Percentiles rank a stretch among this genome's conserved stretches.
These are phyloP conservation scores for Tuber calosporum DNA, from an alignment of 495 filamentous ascomycete species.

Conservation along the genomic window DNA sequence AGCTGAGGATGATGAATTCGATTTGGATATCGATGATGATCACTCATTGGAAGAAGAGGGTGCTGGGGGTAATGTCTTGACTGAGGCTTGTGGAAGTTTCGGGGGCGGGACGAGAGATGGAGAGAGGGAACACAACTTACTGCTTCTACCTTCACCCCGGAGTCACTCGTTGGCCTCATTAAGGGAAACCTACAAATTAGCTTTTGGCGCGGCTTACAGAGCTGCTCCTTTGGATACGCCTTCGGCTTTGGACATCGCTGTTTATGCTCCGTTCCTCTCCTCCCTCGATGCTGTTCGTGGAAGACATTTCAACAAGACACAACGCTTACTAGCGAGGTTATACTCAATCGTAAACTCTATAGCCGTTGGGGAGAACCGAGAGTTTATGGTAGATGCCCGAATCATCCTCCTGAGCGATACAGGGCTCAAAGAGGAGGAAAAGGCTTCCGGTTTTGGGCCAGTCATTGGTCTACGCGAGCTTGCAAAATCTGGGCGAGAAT, in stretches of 20 bases:
- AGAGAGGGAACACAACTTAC: conserved; percentile 22
- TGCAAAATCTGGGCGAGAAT: conserved; percentile 56
- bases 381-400: conserved; percentile 68
- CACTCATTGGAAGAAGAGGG: conserved; percentile 34
- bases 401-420: conserved; percentile 62
- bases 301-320: conserved; percentile 54
- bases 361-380: conserved; percentile 57
- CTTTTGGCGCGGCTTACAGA: conserved; percentile 28
- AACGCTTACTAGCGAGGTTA: conserved; percentile 63
- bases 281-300: conserved; percentile 47
- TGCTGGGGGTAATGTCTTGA: conserved; percentile 16
- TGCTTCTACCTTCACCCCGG: conserved; percentile 28
- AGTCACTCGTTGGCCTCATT: conserved; percentile 22
- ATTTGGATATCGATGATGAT: conserved; percentile 36
- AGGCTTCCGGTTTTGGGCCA: conserved; percentile 49
- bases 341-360: conserved; percentile 69
- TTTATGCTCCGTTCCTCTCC: conserved; percentile 45
- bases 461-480: conserved; percentile 61
- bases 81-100: conserved; percentile 22
- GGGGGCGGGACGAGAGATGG: conserved; percentile 17
- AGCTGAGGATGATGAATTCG: conserved; percentile 36
- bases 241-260: conserved; percentile 30
- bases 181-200: conserved; percentile 25
- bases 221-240: conserved; percentile 19
- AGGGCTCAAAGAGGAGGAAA: conserved; percentile 37